Evolutionary conservation across 768 basidiomycete species (phyloP).

Genomic region (Calocera viscosa): DNA sequence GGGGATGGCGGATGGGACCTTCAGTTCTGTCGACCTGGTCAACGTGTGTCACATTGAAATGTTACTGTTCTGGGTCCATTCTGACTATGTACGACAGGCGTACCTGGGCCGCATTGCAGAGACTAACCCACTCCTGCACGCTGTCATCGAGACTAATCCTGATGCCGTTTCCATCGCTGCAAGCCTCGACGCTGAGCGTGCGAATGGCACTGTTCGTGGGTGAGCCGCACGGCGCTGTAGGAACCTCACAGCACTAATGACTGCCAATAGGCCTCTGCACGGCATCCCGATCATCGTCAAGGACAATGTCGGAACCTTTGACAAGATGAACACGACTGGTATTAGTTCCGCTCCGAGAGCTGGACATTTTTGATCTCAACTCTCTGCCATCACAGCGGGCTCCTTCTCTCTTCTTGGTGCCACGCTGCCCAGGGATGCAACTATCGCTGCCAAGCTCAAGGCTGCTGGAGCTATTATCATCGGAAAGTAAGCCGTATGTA

Average conservation of each 20-base stretch:
- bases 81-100: slow-evolving; percentile 22
- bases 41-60: slow-evolving; percentile 23
- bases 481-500: background rate
- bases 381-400: background rate
- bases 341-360: background rate
- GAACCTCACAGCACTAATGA: background rate
- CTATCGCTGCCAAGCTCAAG: slow-evolving; percentile 4
- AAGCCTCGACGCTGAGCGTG: slow-evolving; percentile 27
- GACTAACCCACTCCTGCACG: slow-evolving; percentile 33
- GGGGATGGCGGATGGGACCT: slow-evolving; percentile 28
- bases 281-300: slow-evolving; percentile 33
- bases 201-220: background rate
- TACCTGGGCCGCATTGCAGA: slow-evolving; percentile 35
- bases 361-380: background rate
- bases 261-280: slow-evolving; percentile 24
- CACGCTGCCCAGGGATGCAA: background rate
- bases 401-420: background rate
- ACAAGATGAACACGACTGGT: slow-evolving; percentile 1
- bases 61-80: background rate
- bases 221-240: background rate
- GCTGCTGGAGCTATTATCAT: slow-evolving; percentile 25
- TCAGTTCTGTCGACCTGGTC: slow-evolving; percentile 34
- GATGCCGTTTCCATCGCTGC: slow-evolving; percentile 29
- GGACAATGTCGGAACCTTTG: slow-evolving; percentile 26
- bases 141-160: slow-evolving; percentile 33